These are phyloP conservation scores for Favolaschia claudopus DNA, from an alignment of 768 basidiomycete species.

Conservation along the genomic window DNA sequence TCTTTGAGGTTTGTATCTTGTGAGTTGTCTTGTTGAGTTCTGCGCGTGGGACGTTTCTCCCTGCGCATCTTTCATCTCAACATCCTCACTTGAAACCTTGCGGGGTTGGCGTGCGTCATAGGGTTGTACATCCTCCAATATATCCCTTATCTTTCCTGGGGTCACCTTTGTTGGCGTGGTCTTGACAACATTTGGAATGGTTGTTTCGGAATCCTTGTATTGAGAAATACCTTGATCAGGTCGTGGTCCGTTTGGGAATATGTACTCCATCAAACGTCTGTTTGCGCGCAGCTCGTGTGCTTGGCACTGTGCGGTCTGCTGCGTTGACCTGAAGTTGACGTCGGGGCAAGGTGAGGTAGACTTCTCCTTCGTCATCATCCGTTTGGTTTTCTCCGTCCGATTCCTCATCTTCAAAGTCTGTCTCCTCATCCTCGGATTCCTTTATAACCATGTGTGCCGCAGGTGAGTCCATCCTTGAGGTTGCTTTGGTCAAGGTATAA, in stretches of 20 bases:
- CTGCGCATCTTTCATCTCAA: not conserved
- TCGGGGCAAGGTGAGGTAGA: too few species aligned
- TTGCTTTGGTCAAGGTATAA: too few species aligned
- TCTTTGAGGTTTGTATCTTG: not conserved
- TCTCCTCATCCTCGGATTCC: not conserved
- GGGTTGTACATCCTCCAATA: too few species aligned
- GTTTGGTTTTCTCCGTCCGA: not conserved
- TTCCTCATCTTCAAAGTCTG: not conserved
- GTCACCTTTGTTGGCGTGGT: not conserved
- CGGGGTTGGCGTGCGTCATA: too few species aligned
- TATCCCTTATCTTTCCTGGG: not conserved
- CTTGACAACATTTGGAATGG: not conserved
- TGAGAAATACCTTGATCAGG: not conserved
- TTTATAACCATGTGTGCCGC: too few species aligned
- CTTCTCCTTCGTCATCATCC: not conserved
- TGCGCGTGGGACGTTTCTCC: not conserved
- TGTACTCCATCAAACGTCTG: constrained; percentile 12
- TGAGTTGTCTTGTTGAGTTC: not conserved
- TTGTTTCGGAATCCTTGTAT: not conserved
- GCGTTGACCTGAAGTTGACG: not conserved
- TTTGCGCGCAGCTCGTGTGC: not conserved
- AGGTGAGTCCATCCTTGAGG: too few species aligned
- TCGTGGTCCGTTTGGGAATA: not conserved
- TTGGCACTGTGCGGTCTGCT: not conserved
- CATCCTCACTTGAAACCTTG: not conserved